Evolutionary conservation across 129 eudicot species (phyloP), one percentile per base, ranked within the genome.

Genomic region (Saussurea involucrata): DNA sequence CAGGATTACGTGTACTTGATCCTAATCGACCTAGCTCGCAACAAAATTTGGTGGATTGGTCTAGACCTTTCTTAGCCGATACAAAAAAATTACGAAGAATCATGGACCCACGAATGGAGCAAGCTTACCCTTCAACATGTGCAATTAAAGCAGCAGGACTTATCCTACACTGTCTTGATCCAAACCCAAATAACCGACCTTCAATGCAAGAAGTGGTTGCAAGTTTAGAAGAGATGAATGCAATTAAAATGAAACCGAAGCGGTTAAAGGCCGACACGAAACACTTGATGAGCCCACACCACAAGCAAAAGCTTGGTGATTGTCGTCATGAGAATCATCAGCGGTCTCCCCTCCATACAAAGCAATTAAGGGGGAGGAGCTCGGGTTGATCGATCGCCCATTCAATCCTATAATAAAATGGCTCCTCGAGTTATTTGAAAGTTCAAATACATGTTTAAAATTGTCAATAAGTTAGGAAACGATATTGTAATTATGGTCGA

Each of bases 1-100:
- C 96, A 11, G 93, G 96, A 44, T 84, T 72, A n/a, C 78, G 86
- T 11, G 96, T 84, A 8, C 80, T 77, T 5, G 91, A 90, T 27
- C 9, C 57, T 25, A 78, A 77, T 21, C 57, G 89, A 69, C 86
- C 88, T 74, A 20, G 4, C 36, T 78, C 83, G 13, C 77, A 82
- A 66, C 79, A 60, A 0, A 79, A 80, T 55, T 73, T 90, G 64
- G 86, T 88, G 24, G 91, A 90, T 4, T 88, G 90, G 96, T 87
- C 90, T 61, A 76, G 61, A 73, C 91, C 96, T 20, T 77, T 49
- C n/a, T 78, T 90, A 10, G 75, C 76, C 12, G 81, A 79, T 5
- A 80, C 61, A 69, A 80, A 63, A 61, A 90, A 76, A 63, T 6
- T 90, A 25, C 71, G 71, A 60, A 80, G 46, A 70, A 63, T 90